Conservation (phyloP, 495 filamentous ascomycete genomes). For the Penicillium paxilli region DNA sequence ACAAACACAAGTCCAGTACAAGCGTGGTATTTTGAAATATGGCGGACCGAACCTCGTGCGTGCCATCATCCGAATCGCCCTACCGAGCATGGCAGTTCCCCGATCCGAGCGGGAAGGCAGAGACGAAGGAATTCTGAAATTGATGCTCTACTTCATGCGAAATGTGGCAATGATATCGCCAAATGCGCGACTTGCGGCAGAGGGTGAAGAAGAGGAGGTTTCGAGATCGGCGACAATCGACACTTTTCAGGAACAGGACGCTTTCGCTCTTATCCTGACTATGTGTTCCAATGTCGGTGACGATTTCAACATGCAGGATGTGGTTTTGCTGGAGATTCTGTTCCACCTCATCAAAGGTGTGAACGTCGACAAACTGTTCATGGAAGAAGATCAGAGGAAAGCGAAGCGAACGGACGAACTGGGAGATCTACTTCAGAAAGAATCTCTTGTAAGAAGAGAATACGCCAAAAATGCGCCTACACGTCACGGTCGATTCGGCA, state of each 20-base stretch:
- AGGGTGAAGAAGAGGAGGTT: slow-evolving; percentile 83
- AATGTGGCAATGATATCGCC: slow-evolving; percentile 85
- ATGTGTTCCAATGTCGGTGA: slow-evolving; percentile 88
- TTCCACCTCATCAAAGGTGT: slow-evolving; percentile 92
- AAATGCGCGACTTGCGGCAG: slow-evolving; percentile 55
- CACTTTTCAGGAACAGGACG: slow-evolving; percentile 85
- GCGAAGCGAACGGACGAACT: slow-evolving; percentile 73
- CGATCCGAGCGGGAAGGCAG: slow-evolving; percentile 72
- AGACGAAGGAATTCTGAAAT: slow-evolving; percentile 91
- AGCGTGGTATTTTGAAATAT: slow-evolving; percentile 80
- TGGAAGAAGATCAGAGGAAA: slow-evolving; percentile 69
- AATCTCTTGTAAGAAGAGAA: slow-evolving; percentile 74
- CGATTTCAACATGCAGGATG: slow-evolving; percentile 87
- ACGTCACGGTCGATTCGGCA: slow-evolving; percentile 91
- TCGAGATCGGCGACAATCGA: slow-evolving; percentile 86
- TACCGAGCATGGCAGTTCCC: slow-evolving; percentile 83
- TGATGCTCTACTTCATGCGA: slow-evolving; percentile 83
- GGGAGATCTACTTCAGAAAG: slow-evolving; percentile 68
- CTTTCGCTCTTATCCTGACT: slow-evolving; percentile 79
- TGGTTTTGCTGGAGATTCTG: slow-evolving; percentile 81
- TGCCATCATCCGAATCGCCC: slow-evolving; percentile 72
- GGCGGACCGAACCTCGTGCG: slow-evolving; percentile 74
- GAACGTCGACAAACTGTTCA: slow-evolving; percentile 81
- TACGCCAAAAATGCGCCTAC: slow-evolving; percentile 81
- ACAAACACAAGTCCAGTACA: slow-evolving; percentile 85